Percentiles rank a stretch among this genome's conserved stretches.
Conservation (phyloP, 768 basidiomycete genomes). For the Glaciozyma antarctica region DNA sequence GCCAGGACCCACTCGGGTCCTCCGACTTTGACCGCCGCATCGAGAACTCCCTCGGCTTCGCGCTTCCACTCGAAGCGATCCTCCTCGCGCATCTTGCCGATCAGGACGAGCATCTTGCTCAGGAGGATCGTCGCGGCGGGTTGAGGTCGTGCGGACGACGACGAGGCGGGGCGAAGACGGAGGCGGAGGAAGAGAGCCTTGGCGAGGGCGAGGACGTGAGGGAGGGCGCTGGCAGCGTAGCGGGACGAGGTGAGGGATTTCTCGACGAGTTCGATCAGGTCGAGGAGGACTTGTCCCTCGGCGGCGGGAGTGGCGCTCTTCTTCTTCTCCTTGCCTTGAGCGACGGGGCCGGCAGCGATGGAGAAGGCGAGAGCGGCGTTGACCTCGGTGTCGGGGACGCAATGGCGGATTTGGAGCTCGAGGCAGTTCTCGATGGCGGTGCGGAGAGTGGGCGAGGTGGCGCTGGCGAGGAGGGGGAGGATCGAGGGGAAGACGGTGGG, state of each 20-base stretch:
- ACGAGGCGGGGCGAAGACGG: conserved; percentile 46
- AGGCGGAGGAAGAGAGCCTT: conserved; percentile 60
- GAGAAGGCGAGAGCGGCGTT: conserved; percentile 35
- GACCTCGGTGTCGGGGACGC: conserved; percentile 60
- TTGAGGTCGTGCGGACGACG: conserved; percentile 28
- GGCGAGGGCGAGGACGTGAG: conserved; percentile 65
- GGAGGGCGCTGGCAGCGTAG: conserved; percentile 59
- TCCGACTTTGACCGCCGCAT: conserved; percentile 69
- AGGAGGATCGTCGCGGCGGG: conserved; percentile 35
- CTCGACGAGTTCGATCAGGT: conserved; percentile 54
- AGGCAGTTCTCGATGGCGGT: conserved; percentile 49
- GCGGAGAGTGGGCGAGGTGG: conserved; percentile 25
- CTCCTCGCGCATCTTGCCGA: conserved; percentile 63
- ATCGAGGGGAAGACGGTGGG: conserved; percentile 18
- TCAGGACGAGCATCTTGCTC: conserved; percentile 59
- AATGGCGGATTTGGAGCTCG: conserved; percentile 52
- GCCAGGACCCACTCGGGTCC: conserved; percentile 72
- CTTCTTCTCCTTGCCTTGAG: conserved; percentile 23
- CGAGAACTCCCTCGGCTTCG: conserved; percentile 66
- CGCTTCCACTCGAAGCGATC: conserved; percentile 87
- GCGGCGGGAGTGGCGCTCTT: not conserved
- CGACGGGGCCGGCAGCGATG: conserved; percentile 13
- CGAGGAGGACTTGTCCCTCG: conserved; percentile 43
- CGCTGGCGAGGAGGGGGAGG: conserved; percentile 17
- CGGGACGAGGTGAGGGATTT: conserved; percentile 63